Conservation (phyloP, 2,329 filamentous ascomycete species). For the Apiospora sp. region DNA sequence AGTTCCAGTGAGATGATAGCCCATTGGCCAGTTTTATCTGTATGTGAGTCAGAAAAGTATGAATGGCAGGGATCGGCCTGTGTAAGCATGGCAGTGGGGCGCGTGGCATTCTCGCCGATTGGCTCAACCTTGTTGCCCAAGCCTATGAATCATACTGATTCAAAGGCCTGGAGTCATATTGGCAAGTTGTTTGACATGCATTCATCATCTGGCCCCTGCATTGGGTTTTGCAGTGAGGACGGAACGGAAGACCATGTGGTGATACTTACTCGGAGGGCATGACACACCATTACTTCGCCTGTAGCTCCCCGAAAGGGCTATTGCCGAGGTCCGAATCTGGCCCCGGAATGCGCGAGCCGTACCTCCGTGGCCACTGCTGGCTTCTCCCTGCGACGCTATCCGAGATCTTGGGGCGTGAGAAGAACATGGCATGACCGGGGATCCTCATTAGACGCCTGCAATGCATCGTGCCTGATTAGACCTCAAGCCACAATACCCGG, state of each 20-base stretch:
- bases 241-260: neutral
- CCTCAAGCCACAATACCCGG: slow-evolving; percentile 3
- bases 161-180: neutral
- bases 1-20: neutral
- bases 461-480: neutral
- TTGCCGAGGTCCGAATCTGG: slow-evolving; percentile 15
- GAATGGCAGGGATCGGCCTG: neutral
- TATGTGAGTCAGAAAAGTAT: neutral
- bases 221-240: neutral
- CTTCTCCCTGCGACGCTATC: neutral
- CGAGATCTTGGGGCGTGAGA: neutral
- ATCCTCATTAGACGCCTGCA: neutral
- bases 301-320: neutral
- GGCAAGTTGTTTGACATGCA: neutral
- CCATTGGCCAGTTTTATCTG: neutral
- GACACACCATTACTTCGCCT: neutral
- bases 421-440: neutral
- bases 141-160: slow-evolving; percentile 5
- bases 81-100: neutral
- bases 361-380: neutral
- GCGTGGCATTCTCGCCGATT: neutral
- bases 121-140: neutral
- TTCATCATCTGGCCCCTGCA: neutral
- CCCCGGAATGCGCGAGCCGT: neutral
- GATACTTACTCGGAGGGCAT: no score